A percentile compares a stretch with the other conserved stretches of the same genome.
These are phyloP conservation scores for Alternaria sp. DNA, from an alignment of 2,329 filamentous ascomycete species.

Conservation along the genomic window DNA sequence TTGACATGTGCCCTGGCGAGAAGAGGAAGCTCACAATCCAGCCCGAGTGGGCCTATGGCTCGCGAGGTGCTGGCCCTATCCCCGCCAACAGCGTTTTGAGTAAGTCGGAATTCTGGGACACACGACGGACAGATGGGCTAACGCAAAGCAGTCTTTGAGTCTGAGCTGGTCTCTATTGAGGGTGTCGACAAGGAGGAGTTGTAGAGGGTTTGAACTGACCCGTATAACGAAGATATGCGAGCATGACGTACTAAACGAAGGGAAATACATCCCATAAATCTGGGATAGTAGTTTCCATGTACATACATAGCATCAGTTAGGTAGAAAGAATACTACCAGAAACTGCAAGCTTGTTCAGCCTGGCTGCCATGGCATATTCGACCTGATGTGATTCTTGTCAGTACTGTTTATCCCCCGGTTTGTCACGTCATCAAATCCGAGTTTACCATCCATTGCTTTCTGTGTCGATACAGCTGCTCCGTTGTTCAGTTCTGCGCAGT, in stretches of 20 bases:
- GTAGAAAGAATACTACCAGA: not conserved
- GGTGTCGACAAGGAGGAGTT: constrained; percentile 67
- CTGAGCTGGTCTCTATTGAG: constrained; percentile 83
- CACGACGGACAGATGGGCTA: constrained; percentile 18
- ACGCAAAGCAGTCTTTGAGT: constrained; percentile 77
- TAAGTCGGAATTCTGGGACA: constrained; percentile 52
- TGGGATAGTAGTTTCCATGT: not conserved
- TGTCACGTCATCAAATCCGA: not conserved
- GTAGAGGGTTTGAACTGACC: not conserved
- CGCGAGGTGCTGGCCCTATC: constrained; percentile 82
- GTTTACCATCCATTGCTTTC: not conserved
- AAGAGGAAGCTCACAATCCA: constrained; percentile 91
- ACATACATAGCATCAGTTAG: not conserved
- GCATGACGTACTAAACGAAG: not conserved
- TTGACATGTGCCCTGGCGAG: constrained; percentile 97
- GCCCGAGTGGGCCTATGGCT: constrained; percentile 84
- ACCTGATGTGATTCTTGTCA: not conserved
- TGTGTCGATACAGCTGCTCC: not conserved
- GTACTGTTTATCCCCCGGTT: not conserved
- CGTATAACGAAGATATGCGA: not conserved
- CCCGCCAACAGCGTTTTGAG: constrained; percentile 82
- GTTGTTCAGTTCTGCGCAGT: not conserved
- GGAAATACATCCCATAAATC: not conserved
- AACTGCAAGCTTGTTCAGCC: not conserved
- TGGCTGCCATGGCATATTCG: not conserved